Base-by-base conservation (phyloP, 257 asterid species). In the Prunella vulgaris region DNA sequence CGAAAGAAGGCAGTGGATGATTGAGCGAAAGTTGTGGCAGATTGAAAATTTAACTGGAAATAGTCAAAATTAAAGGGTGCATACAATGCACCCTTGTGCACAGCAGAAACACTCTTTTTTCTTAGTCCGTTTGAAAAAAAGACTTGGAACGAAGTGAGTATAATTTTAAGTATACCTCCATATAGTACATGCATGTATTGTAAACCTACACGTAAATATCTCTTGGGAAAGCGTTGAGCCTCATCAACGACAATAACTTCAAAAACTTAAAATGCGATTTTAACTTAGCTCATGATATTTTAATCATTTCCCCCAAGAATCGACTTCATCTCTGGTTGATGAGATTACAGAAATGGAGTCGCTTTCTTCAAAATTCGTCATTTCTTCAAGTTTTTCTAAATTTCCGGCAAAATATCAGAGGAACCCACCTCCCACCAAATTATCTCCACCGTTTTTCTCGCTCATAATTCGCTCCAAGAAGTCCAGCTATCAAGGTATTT, bases 401-500 rank as follows among this genome's bases (percentile, higher is more conserved):
- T 65, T 74, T 18, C 81, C 88, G 15, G 46, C 66, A 17, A 71
- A 65, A 51, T 71, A 76, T 57, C 64, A 79, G 61, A 37, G 12
- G 32, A 78, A 52, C 32, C 77, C 84, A 71, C 40, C 70, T 73
- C 80, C 18, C 13, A 32, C 24, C 9, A 78, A 28, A 67, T 42
- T 42, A 21, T 10, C 59, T 44, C 62, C 71, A 59, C 79, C 68
- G 12, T 59, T 33, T 33, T 71, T 69, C 27, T 78, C 81, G 9
- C 62, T 78, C 9, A 51, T 66, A 53, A 69, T 80, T 57, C 68
- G 28, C 56, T 69, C 84, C 25, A 86, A 79, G 56, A 84, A 76
- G 75, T 81, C 86, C 37, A 80, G 74, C 54, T 86, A 87, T 75
- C 96, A 80, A 82, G 93, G 95, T 90, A 75, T 72, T 61, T 54